Evolutionary conservation across 202 grass and related monocot species (phyloP), one percentile per base, ranked within the genome.

Genomic region (Eragrostis tef): DNA sequence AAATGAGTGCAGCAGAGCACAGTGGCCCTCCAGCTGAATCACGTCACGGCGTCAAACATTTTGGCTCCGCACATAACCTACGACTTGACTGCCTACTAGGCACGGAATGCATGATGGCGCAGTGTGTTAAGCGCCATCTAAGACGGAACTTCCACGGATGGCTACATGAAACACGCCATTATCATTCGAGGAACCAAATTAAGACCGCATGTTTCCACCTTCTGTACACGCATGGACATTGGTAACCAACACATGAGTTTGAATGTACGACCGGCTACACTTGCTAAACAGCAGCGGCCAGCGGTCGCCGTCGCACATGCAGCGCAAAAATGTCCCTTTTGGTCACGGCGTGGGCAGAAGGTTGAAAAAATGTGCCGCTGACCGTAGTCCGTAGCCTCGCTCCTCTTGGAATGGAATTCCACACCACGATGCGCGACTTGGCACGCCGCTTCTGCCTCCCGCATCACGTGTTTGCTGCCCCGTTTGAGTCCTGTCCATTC

Each of bases 401-500:
- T n/a, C n/a, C n/a, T n/a, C 65, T 54, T 15, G 12, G 24, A 0
- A 65, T 39, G 68, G 76, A 66, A 66, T 44, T 79, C 56, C 25
- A 44, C 49, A 9, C 44, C 5, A 52, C 43, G 20, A 17, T 25
- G 6, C 9, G 6, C 80, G 79, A 11, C 25, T 22, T 4, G 43
- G 9, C 44, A 26, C 57, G 20, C 14, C 9, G 6, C 41, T 16
- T 66, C 70, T 21, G 20, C 9, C 45, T 21, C 24, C 62, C 11
- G 73, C 56, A 53, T 27, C 83, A 85, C 67, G 67, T 85, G 67
- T 54, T 54, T 9, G 45, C 4, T 15, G 73, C 42, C 26, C 22
- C 19, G 1, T 22, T 51, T 8, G 26, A 31, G 14, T 8, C 1
- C 14, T 29, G 2, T 6, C 3, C 54, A 43, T 22, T 13, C 9